Evolutionary conservation across 805 yeast genomes (phyloP).

Genomic region (Kluyveromyces nonfermentans): DNA sequence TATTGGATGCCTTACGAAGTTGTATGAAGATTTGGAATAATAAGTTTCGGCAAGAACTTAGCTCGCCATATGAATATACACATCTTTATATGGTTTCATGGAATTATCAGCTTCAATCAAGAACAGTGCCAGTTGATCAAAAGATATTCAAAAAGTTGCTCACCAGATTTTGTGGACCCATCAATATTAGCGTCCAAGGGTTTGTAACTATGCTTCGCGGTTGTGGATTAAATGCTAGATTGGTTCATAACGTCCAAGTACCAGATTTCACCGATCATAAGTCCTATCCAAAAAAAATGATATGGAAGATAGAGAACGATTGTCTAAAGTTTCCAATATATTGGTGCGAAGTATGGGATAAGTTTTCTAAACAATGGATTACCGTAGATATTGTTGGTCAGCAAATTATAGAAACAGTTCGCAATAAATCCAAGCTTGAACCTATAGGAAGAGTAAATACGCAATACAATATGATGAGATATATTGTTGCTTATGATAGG

Average conservation of each 20-base stretch:
- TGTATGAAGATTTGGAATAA: constrained; percentile 54
- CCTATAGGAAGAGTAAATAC: constrained; percentile 37
- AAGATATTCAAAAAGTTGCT: constrained; percentile 38
- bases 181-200: constrained; percentile 81
- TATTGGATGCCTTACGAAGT: constrained; percentile 69
- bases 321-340: constrained; percentile 52
- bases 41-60: constrained; percentile 33
- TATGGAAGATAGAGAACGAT: constrained; percentile 2
- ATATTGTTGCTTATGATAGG: constrained; percentile 70
- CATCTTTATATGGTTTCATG: constrained; percentile 41
- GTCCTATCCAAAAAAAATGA: not conserved
- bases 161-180: constrained; percentile 47
- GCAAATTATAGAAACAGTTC: constrained; percentile 51
- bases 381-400: constrained; percentile 74
- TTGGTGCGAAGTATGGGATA: constrained; percentile 95
- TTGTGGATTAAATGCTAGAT: constrained; percentile 58
- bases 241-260: constrained; percentile 80
- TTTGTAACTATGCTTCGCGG: constrained; percentile 70
- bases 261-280: constrained; percentile 60
- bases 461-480: constrained; percentile 46
- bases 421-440: constrained; percentile 50
- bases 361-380: constrained; percentile 62
- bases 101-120: constrained; percentile 31
- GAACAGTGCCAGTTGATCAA: constrained; percentile 21
- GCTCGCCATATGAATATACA: not conserved